These are phyloP conservation scores for Fusarium temperatum DNA, from an alignment of 2,329 filamentous ascomycete genomes.

Conservation along the genomic window DNA sequence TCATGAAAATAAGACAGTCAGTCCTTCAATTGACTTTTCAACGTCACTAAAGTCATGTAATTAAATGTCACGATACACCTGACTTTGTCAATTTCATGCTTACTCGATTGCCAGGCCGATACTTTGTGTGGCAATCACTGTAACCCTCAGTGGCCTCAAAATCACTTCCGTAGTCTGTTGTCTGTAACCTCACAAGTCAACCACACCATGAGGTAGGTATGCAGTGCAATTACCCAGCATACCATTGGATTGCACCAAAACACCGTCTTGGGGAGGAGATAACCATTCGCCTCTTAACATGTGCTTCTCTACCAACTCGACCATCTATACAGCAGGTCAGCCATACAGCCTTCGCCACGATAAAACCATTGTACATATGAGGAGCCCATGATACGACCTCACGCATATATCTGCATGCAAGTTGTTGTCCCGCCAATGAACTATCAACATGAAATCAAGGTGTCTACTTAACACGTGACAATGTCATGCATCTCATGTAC, in stretches of 20 bases:
- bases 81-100: not conserved
- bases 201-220: slow-evolving; percentile 19
- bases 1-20: not conserved
- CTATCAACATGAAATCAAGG: not conserved
- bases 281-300: not conserved
- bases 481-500: not conserved
- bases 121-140: not conserved
- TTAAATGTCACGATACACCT: not conserved
- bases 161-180: not conserved
- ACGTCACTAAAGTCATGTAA: not conserved
- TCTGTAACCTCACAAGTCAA: not conserved
- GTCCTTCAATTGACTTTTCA: not conserved
- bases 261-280: not conserved
- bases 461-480: not conserved
- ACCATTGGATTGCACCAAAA: slow-evolving; percentile 1
- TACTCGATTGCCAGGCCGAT: not conserved
- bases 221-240: slow-evolving; percentile 21
- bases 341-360: slow-evolving; percentile 35
- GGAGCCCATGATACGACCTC: slow-evolving; percentile 1
- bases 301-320: not conserved
- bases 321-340: not conserved
- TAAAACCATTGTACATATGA: slow-evolving; percentile 4
- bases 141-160: slow-evolving; percentile 8
- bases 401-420: slow-evolving; percentile 13
- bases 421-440: slow-evolving; percentile 14